These are phyloP conservation scores for Talaromyces pinophilus DNA, from an alignment of 2,329 filamentous ascomycete genomes.

Conservation along the genomic window DNA sequence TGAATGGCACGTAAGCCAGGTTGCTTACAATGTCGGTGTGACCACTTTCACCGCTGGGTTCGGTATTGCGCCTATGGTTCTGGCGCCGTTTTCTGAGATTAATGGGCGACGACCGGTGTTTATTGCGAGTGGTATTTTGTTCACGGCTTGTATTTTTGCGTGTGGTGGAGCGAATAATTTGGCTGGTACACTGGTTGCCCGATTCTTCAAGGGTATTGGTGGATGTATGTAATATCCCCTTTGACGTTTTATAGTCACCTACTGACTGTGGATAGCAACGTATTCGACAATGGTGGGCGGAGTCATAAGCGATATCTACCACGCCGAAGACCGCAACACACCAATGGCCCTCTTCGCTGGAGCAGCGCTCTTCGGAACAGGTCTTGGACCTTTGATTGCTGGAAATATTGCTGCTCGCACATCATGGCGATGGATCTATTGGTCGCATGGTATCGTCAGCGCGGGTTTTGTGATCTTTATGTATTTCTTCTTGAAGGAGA, in stretches of 20 bases:
- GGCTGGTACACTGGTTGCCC: conserved; percentile 71
- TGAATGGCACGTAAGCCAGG: conserved; percentile 64
- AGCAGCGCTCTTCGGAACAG: conserved; percentile 66
- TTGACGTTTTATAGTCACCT: conserved; percentile 18
- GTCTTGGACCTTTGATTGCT: conserved; percentile 31
- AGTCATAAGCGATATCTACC: conserved; percentile 83
- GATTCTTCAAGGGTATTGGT: conserved; percentile 77
- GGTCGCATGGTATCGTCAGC: conserved; percentile 70
- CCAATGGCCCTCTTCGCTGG: conserved; percentile 91
- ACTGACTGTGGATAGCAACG: conserved; percentile 41
- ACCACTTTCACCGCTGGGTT: conserved; percentile 83
- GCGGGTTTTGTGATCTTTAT: conserved; percentile 65
- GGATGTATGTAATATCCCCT: conserved; percentile 57
- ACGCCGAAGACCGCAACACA: conserved; percentile 75
- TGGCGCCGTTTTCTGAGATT: conserved; percentile 85
- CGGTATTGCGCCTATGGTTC: conserved; percentile 74
- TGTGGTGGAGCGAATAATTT: conserved; percentile 71
- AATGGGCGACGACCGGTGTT: conserved; percentile 86
- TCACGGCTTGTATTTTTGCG: conserved; percentile 68
- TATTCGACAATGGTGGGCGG: conserved; percentile 93
- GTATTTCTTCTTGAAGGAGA: conserved; percentile 74
- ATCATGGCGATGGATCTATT: conserved; percentile 35
- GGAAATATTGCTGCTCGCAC: conserved; percentile 29
- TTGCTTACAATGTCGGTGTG: conserved; percentile 72
- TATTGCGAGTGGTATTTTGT: conserved; percentile 69